phyloP scores from a whole-genome alignment of 768 basidiomycete genomes.

The Dioszegia aurantiaca region DNA sequence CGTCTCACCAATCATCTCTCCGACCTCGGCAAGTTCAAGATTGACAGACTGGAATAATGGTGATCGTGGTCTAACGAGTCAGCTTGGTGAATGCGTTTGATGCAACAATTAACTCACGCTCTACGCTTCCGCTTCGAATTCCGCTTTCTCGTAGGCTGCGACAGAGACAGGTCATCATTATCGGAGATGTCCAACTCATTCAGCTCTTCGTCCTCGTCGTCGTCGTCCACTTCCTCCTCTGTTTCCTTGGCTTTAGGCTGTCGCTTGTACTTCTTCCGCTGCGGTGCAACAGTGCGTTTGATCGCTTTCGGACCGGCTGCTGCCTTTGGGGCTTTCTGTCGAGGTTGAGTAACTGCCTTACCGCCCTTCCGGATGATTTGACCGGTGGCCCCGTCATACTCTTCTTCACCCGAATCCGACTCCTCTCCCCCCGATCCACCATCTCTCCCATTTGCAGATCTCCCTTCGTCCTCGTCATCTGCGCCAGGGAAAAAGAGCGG shows the following conservation, averaged over 20 bases:
- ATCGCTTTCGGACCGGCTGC: not conserved
- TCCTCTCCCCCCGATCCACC: not conserved
- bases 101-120: not conserved
- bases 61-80: not conserved
- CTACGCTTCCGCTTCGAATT: slow-evolving; percentile 5
- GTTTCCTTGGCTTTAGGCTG: slow-evolving; percentile 9
- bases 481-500: not conserved
- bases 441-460: too few relatives aligned
- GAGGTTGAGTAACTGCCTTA: slow-evolving; percentile 1
- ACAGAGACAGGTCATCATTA: not conserved
- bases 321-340: not conserved
- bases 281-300: not conserved
- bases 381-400: not conserved
- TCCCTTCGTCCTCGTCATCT: not conserved
- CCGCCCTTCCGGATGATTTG: not conserved
- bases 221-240: slow-evolving; percentile 10
- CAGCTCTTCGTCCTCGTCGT: slow-evolving; percentile 20
- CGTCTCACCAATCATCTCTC: slow-evolving; percentile 25
- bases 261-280: slow-evolving; percentile 5
- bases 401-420: too few relatives aligned
- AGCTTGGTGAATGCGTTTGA: not conserved
- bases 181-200: slow-evolving; percentile 24
- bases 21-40: slow-evolving; percentile 11
- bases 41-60: slow-evolving; percentile 8
- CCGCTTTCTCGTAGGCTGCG: not conserved